Evolutionary conservation across 2,329 filamentous ascomycete species (phyloP).

Genomic region (Neophaeococcomyces mojaviensis): DNA sequence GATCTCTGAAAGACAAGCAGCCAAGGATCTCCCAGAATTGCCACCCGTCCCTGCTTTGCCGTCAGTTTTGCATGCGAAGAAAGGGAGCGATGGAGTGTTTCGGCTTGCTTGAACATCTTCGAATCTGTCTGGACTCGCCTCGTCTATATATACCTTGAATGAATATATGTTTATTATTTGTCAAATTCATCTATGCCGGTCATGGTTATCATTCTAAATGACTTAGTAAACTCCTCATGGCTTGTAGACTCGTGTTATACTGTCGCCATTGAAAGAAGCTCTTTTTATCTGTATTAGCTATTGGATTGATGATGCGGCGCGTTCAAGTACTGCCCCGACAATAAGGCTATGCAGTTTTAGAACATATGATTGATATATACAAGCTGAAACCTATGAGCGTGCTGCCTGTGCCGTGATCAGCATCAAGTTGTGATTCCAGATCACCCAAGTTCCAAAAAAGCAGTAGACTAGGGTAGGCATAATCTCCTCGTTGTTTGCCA

Average conservation of each 20-base stretch:
- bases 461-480: not conserved
- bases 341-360: no score
- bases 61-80: conserved; percentile 4
- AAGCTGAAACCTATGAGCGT: no score
- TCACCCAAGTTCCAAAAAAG: not conserved
- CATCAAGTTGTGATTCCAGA: not conserved
- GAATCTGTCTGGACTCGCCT: not conserved
- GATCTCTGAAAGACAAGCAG: not conserved
- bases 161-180: not conserved
- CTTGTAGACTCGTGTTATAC: not conserved
- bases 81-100: conserved; percentile 6
- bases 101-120: conserved; percentile 1
- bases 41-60: conserved; percentile 3
- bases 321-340: no score
- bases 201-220: not conserved
- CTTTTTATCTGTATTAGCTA: no score
- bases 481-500: conserved; percentile 18
- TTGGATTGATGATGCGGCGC: no score
- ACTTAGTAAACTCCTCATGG: not conserved
- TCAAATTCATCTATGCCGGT: not conserved
- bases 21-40: not conserved
- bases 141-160: not conserved
- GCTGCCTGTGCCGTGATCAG: not conserved
- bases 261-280: no score
- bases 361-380: no score